phyloP scores from a whole-genome alignment of 2,329 filamentous ascomycete genomes.

The Orbilia ellipsospora region DNA sequence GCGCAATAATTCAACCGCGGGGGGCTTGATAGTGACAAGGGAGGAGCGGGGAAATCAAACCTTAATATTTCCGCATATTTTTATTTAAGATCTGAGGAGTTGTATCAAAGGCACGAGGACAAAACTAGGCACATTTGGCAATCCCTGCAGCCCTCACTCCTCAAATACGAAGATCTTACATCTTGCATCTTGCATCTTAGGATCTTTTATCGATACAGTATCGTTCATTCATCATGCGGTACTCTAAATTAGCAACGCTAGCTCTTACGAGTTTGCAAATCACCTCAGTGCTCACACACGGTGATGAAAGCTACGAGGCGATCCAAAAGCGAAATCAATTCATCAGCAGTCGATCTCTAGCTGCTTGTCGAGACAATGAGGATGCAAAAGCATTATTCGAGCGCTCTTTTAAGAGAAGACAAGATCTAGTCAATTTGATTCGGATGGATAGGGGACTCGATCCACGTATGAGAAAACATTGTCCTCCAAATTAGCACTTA shows the following conservation, averaged over 20 bases:
- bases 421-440: constrained; percentile 34
- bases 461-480: constrained; percentile 21
- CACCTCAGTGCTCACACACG: constrained; percentile 39
- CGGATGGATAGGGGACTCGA: constrained; percentile 35
- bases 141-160: too few relatives aligned
- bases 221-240: constrained; percentile 23
- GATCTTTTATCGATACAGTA: neutral
- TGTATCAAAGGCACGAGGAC: too few relatives aligned
- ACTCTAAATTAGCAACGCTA: constrained; percentile 27
- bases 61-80: too few relatives aligned
- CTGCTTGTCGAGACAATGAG: constrained; percentile 45
- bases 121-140: too few relatives aligned
- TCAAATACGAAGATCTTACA: too few relatives aligned
- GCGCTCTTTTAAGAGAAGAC: constrained; percentile 40
- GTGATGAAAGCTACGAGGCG: constrained; percentile 41
- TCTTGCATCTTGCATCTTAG: too few relatives aligned
- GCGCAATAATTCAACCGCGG: too few relatives aligned
- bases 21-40: too few relatives aligned
- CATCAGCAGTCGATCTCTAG: constrained; percentile 47
- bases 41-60: too few relatives aligned
- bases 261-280: constrained; percentile 28
- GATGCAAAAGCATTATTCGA: constrained; percentile 41
- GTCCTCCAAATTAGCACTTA: neutral
- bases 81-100: too few relatives aligned
- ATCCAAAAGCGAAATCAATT: constrained; percentile 44